These are phyloP conservation scores for Coniferiporia sulphurascens DNA, from an alignment of 1,284 basidiomycete species.

Conservation along the genomic window DNA sequence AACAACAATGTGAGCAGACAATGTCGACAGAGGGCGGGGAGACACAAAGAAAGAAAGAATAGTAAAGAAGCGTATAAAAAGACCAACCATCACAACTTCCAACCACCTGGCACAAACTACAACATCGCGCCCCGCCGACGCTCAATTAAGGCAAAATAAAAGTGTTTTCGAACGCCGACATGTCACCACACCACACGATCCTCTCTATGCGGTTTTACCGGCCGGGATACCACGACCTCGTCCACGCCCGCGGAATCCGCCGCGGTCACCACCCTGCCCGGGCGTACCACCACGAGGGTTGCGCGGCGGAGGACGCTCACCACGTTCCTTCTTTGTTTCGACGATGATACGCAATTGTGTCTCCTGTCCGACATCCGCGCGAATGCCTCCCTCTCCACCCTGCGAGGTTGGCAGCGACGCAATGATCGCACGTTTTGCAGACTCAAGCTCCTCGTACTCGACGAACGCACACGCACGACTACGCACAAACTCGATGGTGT, in stretches of 20 bases:
- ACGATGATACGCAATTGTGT: slow-evolving; percentile 32
- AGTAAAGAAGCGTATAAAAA: slow-evolving; percentile 6
- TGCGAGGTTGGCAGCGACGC: slow-evolving; percentile 58
- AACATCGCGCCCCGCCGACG: not conserved
- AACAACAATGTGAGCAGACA: slow-evolving; percentile 8
- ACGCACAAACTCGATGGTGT: slow-evolving; percentile 86
- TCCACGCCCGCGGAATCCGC: slow-evolving; percentile 12
- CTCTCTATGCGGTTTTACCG: slow-evolving; percentile 1
- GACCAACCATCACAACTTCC: not conserved
- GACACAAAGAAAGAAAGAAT: slow-evolving; percentile 3
- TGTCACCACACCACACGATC: not conserved
- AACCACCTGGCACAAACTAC: not conserved
- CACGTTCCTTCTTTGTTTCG: slow-evolving; percentile 47
- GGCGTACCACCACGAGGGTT: slow-evolving; percentile 19
- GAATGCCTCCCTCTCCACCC: slow-evolving; percentile 88
- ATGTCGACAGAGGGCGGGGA: slow-evolving; percentile 1
- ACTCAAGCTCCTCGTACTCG: slow-evolving; percentile 78
- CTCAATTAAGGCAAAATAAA: not conserved
- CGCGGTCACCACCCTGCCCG: slow-evolving; percentile 6
- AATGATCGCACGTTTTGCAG: slow-evolving; percentile 81
- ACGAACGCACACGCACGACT: slow-evolving; percentile 91
- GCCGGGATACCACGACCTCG: slow-evolving; percentile 8
- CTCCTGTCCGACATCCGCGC: slow-evolving; percentile 42
- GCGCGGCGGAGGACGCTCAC: slow-evolving; percentile 30
- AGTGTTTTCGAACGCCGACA: not conserved